Base-by-base conservation (phyloP, 495 filamentous ascomycete species). In the Wilcoxina mikolae region DNA sequence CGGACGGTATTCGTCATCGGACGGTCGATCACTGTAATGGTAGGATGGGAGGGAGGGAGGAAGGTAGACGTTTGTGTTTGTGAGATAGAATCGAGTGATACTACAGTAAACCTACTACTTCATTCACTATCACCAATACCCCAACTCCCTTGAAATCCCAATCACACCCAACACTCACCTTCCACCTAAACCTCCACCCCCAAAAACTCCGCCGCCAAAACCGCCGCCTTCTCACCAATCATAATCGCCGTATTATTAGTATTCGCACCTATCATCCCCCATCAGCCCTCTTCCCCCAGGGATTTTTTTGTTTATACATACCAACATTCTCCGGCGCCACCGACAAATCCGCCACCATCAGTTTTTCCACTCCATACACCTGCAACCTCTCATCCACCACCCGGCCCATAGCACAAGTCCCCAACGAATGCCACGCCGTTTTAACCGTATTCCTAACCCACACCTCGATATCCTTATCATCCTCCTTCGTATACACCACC, bases 141-240 rank as follows among this genome's bases (percentile, higher is more conserved):
- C n/a, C n/a, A n/a, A n/a, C n/a, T n/a, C n/a, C n/a, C n/a, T n/a
- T n/a, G n/a, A n/a, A n/a, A n/a, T n/a, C n/a, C n/a, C n/a, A n/a
- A n/a, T n/a, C n/a, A n/a, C n/a, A n/a, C n/a, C n/a, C n/a, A n/a
- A n/a, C n/a, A n/a, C n/a, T n/a, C n/a, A n/a, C n/a, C n/a, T n/a
- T n/a, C n/a, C n/a, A n/a, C n/a, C n/a, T n/a, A 35, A 35, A 35
- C 7, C 31, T 46, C 43, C 26, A 65, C 38, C 11, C 73, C 72
- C 18, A 80, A 62, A 58, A 80, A 71, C 58, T 68, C 64, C 2
- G 72, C 72, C 59, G 78, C 69, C 23, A 83, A 74, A 44, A 73
- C 71, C 1, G 79, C 78, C 17, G 72, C 78, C 68, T 75, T 81
- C 67, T 82, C 78, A 7, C 78, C 78, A 33, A 82, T 65, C 31